Evolutionary conservation across 2,329 filamentous ascomycete species (phyloP).

Genomic region (Bipolaris zeicola): DNA sequence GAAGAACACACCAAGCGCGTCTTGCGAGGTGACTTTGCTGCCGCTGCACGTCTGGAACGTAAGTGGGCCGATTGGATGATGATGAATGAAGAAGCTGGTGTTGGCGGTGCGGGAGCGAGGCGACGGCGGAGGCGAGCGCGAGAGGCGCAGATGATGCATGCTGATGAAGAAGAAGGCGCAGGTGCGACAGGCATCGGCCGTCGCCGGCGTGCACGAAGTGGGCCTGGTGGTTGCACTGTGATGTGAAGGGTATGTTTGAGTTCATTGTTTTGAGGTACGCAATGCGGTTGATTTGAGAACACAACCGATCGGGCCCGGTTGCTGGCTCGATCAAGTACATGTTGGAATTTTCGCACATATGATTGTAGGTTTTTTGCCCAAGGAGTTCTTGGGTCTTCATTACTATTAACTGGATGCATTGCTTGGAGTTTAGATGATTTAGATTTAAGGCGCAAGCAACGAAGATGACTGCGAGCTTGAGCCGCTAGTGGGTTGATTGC

Average conservation of each 20-base stretch:
- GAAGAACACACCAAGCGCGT: constrained; percentile 92
- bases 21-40: constrained; percentile 72
- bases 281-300: neutral
- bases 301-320: neutral
- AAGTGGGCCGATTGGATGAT: constrained; percentile 98
- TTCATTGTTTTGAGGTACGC: neutral
- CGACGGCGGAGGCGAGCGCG: constrained; percentile 76
- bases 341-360: neutral
- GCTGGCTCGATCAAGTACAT: neutral
- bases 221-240: constrained; percentile 53
- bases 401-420: constrained; percentile 2
- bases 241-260: constrained; percentile 48
- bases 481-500: neutral
- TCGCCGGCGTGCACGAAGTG: constrained; percentile 55
- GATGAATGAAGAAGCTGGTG: constrained; percentile 81
- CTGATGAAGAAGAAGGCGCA: constrained; percentile 75
- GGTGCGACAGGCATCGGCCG: constrained; percentile 46
- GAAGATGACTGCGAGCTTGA: neutral
- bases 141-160: constrained; percentile 79
- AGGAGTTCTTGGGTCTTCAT: neutral
- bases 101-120: constrained; percentile 66
- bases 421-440: constrained; percentile 10
- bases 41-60: constrained; percentile 79
- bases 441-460: constrained; percentile 5
- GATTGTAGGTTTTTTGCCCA: neutral